Evolutionary conservation across 257 asterid species (phyloP).

Genomic region (Ajuga chamaepitys): DNA sequence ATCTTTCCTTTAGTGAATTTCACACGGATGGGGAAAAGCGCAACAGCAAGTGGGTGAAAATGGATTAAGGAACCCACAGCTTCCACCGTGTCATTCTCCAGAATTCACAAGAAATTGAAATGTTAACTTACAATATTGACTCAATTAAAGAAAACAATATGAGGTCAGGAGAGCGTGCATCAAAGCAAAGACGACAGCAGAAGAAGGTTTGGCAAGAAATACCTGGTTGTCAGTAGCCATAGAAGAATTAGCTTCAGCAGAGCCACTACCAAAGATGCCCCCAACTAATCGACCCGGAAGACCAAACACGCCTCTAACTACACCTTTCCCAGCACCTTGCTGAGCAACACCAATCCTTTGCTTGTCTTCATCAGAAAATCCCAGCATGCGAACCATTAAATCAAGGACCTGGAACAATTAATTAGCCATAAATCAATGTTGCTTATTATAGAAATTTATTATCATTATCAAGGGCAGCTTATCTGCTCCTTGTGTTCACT

Average conservation of each 20-base stretch:
- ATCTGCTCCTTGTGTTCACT: not conserved
- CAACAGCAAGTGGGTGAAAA: too few relatives aligned
- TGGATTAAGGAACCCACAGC: too few relatives aligned
- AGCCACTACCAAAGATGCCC: slow-evolving; percentile 68
- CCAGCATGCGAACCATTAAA: slow-evolving; percentile 94
- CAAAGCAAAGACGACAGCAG: not conserved
- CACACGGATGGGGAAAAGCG: too few relatives aligned
- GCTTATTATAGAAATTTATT: not conserved
- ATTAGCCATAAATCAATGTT: not conserved
- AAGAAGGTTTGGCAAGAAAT: not conserved
- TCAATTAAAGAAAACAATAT: not conserved
- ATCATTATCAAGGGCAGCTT: not conserved
- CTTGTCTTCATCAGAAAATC: slow-evolving; percentile 95
- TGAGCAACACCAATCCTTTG: slow-evolving; percentile 87
- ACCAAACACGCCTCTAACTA: slow-evolving; percentile 92
- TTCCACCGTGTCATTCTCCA: too few relatives aligned
- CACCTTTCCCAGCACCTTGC: slow-evolving; percentile 89
- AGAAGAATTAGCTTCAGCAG: slow-evolving; percentile 40
- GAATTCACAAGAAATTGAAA: too few relatives aligned
- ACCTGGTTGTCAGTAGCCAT: slow-evolving; percentile 82
- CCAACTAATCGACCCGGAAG: slow-evolving; percentile 94
- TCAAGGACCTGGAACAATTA: slow-evolving; percentile 67
- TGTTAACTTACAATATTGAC: not conserved
- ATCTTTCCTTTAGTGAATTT: too few relatives aligned
- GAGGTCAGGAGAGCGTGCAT: not conserved